These are phyloP conservation scores for Jatropha multifida DNA, from an alignment of 441 rosid species.

Conservation along the genomic window DNA sequence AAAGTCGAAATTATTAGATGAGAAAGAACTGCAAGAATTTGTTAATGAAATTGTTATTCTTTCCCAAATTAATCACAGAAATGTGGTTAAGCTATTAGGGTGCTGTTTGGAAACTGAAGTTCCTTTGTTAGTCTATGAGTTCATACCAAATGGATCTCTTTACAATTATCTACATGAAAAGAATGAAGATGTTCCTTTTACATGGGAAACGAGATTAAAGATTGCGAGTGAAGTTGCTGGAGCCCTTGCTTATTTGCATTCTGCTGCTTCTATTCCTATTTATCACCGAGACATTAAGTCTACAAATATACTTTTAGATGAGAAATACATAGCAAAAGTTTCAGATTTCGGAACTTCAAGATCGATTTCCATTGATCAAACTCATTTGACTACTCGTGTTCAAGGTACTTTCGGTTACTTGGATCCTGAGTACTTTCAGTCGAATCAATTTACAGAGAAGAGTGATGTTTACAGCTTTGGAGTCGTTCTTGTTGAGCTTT, in stretches of 20 bases:
- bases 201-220: slow-evolving; percentile 30
- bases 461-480: slow-evolving; percentile 46
- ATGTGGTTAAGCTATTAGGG: slow-evolving; percentile 36
- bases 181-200: slow-evolving; percentile 22
- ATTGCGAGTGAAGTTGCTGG: slow-evolving; percentile 35
- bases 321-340: slow-evolving; percentile 36
- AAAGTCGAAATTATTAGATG: slow-evolving; percentile 27
- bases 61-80: slow-evolving; percentile 38
- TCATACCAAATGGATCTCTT: slow-evolving; percentile 35
- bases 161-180: slow-evolving; percentile 27
- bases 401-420: slow-evolving; percentile 51
- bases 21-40: slow-evolving; percentile 29
- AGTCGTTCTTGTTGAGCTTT: slow-evolving; percentile 41
- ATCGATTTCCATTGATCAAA: slow-evolving; percentile 28
- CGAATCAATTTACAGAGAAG: slow-evolving; percentile 35
- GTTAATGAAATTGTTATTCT: slow-evolving; percentile 42
- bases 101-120: slow-evolving; percentile 42
- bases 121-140: slow-evolving; percentile 39
- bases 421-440: slow-evolving; percentile 40
- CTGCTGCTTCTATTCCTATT: slow-evolving; percentile 29
- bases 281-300: slow-evolving; percentile 46
- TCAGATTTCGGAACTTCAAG: slow-evolving; percentile 49
- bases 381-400: slow-evolving; percentile 27
- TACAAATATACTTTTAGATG: slow-evolving; percentile 42
- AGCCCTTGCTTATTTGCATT: slow-evolving; percentile 36